These are phyloP conservation scores for Torulaspora delbrueckii DNA, from an alignment of 805 yeast species.

Conservation along the genomic window DNA sequence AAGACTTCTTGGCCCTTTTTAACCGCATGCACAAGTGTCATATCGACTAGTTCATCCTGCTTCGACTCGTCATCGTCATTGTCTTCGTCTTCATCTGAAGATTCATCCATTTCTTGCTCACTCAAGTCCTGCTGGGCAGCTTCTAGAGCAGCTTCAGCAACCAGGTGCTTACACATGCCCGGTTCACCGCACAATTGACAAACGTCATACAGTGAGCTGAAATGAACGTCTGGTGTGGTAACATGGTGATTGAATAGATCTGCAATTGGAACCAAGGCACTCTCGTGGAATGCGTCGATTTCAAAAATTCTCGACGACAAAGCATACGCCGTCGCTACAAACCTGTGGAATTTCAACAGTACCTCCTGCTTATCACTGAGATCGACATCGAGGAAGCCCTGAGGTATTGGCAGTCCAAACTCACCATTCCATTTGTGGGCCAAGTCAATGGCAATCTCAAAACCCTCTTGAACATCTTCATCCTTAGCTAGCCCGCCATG, in stretches of 20 bases:
- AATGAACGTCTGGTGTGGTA: conserved; percentile 59
- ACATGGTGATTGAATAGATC: conserved; percentile 76
- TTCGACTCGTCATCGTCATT: conserved; percentile 31
- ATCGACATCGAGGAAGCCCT: conserved; percentile 26
- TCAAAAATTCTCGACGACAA: conserved; percentile 77
- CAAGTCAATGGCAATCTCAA: conserved; percentile 36
- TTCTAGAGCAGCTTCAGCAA: conserved; percentile 17
- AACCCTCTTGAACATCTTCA: conserved; percentile 39
- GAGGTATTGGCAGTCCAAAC: conserved; percentile 30
- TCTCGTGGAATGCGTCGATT: conserved; percentile 68
- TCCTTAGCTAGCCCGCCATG: conserved; percentile 38
- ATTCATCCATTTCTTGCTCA: conserved; percentile 14
- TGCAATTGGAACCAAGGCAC: conserved; percentile 85
- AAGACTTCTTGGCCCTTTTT: conserved; percentile 55
- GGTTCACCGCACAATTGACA: conserved; percentile 48
- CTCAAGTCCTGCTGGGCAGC: conserved; percentile 2
- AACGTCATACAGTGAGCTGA: conserved; percentile 52
- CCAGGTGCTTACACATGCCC: conserved; percentile 40
- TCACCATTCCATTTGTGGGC: conserved; percentile 35
- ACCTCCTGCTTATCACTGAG: conserved; percentile 25
- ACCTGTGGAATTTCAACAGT: conserved; percentile 37
- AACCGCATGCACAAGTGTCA: conserved; percentile 46
- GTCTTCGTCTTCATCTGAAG: conserved; percentile 14
- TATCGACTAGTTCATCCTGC: conserved; percentile 65
- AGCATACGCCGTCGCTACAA: conserved; percentile 55